phyloP scores from a whole-genome alignment of 495 filamentous ascomycete genomes.

The Xylona heveae region DNA sequence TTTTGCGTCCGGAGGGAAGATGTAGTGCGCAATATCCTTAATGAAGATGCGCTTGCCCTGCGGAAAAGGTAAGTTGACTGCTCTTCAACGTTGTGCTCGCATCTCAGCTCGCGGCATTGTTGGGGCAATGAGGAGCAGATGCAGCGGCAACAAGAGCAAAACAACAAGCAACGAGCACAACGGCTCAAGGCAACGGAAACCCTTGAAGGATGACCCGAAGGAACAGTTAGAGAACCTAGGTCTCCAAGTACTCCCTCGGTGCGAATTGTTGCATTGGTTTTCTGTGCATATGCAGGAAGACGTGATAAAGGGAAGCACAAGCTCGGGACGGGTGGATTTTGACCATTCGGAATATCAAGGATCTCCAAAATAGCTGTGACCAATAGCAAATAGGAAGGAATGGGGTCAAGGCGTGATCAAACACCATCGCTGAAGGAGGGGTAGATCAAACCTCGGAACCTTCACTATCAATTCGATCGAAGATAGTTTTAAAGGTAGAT shows the following conservation, averaged over 20 bases:
- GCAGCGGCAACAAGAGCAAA: not conserved
- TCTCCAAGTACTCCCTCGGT: too few species aligned
- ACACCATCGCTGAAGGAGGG: constrained; percentile 8
- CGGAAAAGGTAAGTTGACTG: constrained; percentile 11
- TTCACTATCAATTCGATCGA: constrained; percentile 47
- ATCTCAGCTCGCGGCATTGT: not conserved
- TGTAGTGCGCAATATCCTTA: constrained; percentile 89
- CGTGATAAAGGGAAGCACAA: not conserved
- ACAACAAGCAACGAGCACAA: not conserved
- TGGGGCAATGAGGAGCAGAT: not conserved
- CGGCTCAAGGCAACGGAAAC: not conserved
- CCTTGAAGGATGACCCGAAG: not conserved
- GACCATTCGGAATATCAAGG: too few species aligned
- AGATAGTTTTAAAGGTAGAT: constrained; percentile 53
- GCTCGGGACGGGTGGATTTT: too few species aligned
- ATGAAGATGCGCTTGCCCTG: constrained; percentile 80
- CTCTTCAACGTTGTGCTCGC: constrained; percentile 2
- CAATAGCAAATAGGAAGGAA: constrained; percentile 5
- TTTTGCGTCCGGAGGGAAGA: constrained; percentile 50
- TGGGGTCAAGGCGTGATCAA: constrained; percentile 5
- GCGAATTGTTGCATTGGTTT: too few species aligned
- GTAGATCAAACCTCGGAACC: constrained; percentile 37
- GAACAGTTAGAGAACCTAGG: too few species aligned
- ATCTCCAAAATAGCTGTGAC: constrained; percentile 5
- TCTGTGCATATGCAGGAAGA: constrained; percentile 5